These are phyloP conservation scores for Lipomyces orientalis DNA, from an alignment of 805 yeast species.

Conservation along the genomic window DNA sequence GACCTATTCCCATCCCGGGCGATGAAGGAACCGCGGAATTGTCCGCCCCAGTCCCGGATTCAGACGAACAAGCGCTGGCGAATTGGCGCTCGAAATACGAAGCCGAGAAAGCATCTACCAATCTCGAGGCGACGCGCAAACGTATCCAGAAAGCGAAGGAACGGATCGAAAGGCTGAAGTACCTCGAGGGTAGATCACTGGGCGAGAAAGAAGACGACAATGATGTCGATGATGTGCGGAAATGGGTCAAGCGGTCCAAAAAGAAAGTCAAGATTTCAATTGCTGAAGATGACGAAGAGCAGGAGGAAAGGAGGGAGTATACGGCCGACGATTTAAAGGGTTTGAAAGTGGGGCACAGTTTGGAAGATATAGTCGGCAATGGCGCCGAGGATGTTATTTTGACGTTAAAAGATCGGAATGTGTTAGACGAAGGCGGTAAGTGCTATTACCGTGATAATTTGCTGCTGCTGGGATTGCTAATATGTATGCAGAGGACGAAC, in stretches of 20 bases:
- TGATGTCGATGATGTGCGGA: slow-evolving; percentile 45
- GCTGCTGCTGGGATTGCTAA: slow-evolving; percentile 16
- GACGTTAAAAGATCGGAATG: slow-evolving; percentile 60
- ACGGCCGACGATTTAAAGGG: slow-evolving; percentile 46
- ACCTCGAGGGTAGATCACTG: slow-evolving; percentile 41
- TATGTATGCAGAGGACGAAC: slow-evolving; percentile 42
- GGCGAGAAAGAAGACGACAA: slow-evolving; percentile 43
- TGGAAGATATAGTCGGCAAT: slow-evolving; percentile 50
- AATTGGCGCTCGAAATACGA: slow-evolving; percentile 45
- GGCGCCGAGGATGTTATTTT: slow-evolving; percentile 55
- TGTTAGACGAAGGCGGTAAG: slow-evolving; percentile 45
- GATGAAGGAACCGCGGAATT: background rate
- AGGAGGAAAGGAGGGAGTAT: slow-evolving; percentile 30
- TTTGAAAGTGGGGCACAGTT: slow-evolving; percentile 54
- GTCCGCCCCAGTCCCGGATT: slow-evolving; percentile 20
- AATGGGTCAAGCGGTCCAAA: slow-evolving; percentile 50
- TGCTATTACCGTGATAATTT: slow-evolving; percentile 42
- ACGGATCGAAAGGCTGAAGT: slow-evolving; percentile 35
- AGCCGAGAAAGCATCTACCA: slow-evolving; percentile 45
- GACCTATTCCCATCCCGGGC: slow-evolving; percentile 53
- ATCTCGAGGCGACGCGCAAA: slow-evolving; percentile 38
- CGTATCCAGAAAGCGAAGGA: slow-evolving; percentile 40
- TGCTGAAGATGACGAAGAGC: slow-evolving; percentile 18
- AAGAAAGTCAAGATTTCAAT: slow-evolving; percentile 27
- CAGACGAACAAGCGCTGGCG: slow-evolving; percentile 49